Evolutionary conservation across 805 yeast genomes (phyloP), one percentile per base, ranked within the genome.

Genomic region (Candida maris): DNA sequence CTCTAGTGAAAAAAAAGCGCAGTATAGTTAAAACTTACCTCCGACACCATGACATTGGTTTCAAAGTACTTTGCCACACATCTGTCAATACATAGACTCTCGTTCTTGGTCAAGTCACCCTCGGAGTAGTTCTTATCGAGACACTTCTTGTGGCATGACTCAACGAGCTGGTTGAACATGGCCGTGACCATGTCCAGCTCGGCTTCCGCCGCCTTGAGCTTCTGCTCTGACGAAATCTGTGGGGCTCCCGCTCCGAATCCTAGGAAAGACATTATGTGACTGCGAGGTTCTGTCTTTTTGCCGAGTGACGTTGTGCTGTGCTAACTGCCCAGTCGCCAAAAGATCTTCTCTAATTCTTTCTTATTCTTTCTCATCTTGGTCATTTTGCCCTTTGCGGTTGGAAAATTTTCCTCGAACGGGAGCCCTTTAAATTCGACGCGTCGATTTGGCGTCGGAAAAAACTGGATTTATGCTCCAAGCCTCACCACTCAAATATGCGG

Each of bases 141-240:
- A 69, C 97, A 89, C 68, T 89, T 89, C 50, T 68, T 63, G 64
- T 89, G 93, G 62, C 97, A 89, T 51, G 86, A 82, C 54, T 82
- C 89, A 17, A 88, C 94, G 54, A 89, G 71, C 55, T 57, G 75
- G 77, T 91, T 91, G 78, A 91, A 91, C 97, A 91, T 88, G 52
- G 93, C 96, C 26, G 97, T 89, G 52, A 91, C 96, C 80, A 93
- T 83, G 63, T 91, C 98, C 49, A 91, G 75, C 65, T 91, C 98
- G 39, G 96, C 85, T 68, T 91, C 97, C 35, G 98, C 98, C 49
- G 95, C 95, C 55, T 74, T 73, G 44, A 85, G 71, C 62, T 85
- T 85, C 61, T 82, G 88, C 46, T 81, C 83, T 27, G 87, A 74
- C 18, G 83, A 70, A 46, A 79, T 57, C 60, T 81, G 85, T 46